phyloP scores from a whole-genome alignment of 805 yeast species.

The Candida loeiensis region DNA sequence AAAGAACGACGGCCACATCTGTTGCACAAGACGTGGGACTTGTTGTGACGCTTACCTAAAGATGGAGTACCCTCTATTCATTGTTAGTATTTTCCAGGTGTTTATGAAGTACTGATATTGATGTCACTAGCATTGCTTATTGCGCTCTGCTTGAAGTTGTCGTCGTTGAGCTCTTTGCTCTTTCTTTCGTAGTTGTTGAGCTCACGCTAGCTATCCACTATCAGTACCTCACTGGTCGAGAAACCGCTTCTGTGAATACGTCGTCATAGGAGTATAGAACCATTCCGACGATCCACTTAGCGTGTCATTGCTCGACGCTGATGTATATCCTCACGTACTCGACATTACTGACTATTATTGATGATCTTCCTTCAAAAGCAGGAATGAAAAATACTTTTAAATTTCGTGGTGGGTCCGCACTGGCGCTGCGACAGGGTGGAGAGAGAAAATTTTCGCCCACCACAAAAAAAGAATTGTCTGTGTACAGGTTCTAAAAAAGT shows the following conservation, averaged over 20 bases:
- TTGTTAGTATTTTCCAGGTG: slow-evolving; percentile 20
- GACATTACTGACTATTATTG: slow-evolving; percentile 56
- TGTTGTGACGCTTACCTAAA: slow-evolving; percentile 99
- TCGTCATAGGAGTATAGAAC: background rate
- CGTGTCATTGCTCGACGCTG: background rate
- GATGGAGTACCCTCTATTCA: slow-evolving; percentile 95
- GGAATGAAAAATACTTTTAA: slow-evolving; percentile 15
- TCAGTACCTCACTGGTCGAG: background rate
- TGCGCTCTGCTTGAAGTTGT: background rate
- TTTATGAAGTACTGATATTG: slow-evolving; percentile 3
- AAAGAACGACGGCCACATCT: slow-evolving; percentile 98
- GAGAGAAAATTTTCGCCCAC: slow-evolving; percentile 16
- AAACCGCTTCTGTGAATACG: background rate
- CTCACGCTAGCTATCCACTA: background rate
- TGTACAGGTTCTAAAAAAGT: background rate
- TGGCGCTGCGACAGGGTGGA: slow-evolving; percentile 4
- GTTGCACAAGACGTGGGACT: slow-evolving; percentile 98
- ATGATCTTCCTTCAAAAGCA: slow-evolving; percentile 12
- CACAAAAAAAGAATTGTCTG: background rate
- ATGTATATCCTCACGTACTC: slow-evolving; percentile 53
- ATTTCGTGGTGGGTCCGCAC: slow-evolving; percentile 5
- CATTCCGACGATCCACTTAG: background rate
- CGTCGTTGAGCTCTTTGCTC: background rate
- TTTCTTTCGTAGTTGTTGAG: too few species aligned
- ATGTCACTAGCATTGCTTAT: background rate